Percentiles rank a stretch among this genome's conserved stretches.
Evolutionary conservation across 768 basidiomycete genomes (phyloP).

Genomic region (Cyclocybe cylindracea): DNA sequence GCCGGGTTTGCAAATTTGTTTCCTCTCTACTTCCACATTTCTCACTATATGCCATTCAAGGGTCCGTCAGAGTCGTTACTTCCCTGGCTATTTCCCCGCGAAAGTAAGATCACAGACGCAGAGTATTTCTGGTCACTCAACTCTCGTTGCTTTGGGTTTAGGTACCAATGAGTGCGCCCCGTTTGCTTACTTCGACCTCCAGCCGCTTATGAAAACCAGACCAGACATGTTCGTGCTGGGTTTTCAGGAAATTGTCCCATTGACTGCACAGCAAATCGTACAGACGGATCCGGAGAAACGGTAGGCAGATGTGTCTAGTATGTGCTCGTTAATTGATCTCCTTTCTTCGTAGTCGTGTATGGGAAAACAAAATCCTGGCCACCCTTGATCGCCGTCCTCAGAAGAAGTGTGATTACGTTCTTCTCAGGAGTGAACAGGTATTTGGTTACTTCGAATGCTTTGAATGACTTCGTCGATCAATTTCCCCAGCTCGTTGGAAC

Average conservation of each 20-base stretch:
- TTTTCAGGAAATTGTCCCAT: slow-evolving; percentile 96
- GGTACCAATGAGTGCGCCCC: slow-evolving; percentile 49
- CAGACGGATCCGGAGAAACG: slow-evolving; percentile 94
- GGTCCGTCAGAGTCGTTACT: slow-evolving; percentile 79
- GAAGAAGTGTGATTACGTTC: slow-evolving; percentile 72
- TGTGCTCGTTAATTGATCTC: no score
- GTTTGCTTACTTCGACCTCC: slow-evolving; percentile 4
- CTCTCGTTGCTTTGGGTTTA: slow-evolving; percentile 16
- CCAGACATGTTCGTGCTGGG: slow-evolving; percentile 91
- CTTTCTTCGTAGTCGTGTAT: slow-evolving; percentile 61
- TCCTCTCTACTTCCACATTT: background rate
- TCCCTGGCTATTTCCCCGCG: slow-evolving; percentile 88
- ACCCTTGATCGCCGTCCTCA: slow-evolving; percentile 72
- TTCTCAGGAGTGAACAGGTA: slow-evolving; percentile 93
- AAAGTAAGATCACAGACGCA: slow-evolving; percentile 48
- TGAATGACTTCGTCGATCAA: slow-evolving; percentile 7
- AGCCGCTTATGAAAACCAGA: slow-evolving; percentile 33
- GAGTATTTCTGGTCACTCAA: slow-evolving; percentile 12
- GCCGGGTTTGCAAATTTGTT: slow-evolving; percentile 53
- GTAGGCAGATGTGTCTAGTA: slow-evolving; percentile 33
- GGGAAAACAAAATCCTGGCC: slow-evolving; percentile 84
- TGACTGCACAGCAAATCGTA: slow-evolving; percentile 96
- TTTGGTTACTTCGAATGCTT: slow-evolving; percentile 6
- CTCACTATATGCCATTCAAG: slow-evolving; percentile 30
- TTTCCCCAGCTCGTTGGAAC: slow-evolving; percentile 85